phyloP scores from a whole-genome alignment of 306 rosid genomes.

The Acacia crassicarpa region DNA sequence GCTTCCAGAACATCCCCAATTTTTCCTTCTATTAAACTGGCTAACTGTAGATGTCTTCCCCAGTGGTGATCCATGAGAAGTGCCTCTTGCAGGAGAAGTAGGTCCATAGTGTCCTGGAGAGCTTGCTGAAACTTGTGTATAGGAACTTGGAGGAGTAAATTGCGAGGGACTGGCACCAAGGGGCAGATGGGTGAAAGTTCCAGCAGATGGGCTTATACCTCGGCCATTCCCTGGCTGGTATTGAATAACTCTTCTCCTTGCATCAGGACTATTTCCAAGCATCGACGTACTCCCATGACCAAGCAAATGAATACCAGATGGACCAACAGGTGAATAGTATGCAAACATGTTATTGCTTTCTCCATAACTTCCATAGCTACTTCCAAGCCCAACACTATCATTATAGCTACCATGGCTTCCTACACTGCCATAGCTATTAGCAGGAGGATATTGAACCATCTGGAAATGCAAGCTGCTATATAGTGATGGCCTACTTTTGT shows the following conservation, averaged over 20 bases:
- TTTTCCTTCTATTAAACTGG: conserved; percentile 89
- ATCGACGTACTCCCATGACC: conserved; percentile 65
- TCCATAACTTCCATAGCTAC: conserved; percentile 98
- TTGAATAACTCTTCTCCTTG: conserved; percentile 75
- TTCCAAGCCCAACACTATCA: conserved; percentile 79
- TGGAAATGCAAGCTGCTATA: conserved; percentile 86
- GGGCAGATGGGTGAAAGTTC: conserved; percentile 90
- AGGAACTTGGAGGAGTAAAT: conserved; percentile 89
- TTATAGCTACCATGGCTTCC: conserved; percentile 98
- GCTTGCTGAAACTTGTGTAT: conserved; percentile 74
- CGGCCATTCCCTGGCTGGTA: conserved; percentile 80
- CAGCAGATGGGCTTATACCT: conserved; percentile 90
- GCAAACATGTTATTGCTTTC: conserved; percentile 77
- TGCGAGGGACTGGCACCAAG: conserved; percentile 99
- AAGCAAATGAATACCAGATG: conserved; percentile 86
- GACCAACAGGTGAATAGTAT: conserved; percentile 89
- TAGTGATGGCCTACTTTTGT: conserved; percentile 64
- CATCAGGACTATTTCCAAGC: conserved; percentile 96
- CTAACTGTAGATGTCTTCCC: conserved; percentile 84
- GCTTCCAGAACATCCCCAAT: conserved; percentile 80
- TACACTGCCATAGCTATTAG: conserved; percentile 86
- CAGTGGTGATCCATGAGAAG: conserved; percentile 89
- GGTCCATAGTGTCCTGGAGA: conserved; percentile 96
- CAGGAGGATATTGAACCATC: conserved; percentile 68
- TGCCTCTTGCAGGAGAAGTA: conserved; percentile 95